Base-by-base conservation (phyloP, 192 early-diverging fungal genomes). In the Entophlyctis luteolus region DNA sequence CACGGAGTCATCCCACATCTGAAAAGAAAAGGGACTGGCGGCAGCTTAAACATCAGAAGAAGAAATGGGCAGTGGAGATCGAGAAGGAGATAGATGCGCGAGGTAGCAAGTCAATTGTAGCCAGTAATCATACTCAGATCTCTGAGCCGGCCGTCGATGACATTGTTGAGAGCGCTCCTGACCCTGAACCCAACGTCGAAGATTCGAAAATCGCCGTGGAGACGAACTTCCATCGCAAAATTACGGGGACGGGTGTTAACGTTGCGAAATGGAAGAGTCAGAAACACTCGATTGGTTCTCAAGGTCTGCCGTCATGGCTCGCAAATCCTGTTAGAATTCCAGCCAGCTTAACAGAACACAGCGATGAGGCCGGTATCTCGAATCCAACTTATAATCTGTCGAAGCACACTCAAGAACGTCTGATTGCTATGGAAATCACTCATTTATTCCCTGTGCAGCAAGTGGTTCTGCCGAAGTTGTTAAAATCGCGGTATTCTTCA, bases 241-340 rank as follows among this genome's bases (percentile, higher is more conserved):
- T 38, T 1, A 16, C 14, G 4, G 68, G 37, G 32, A 18, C 29
- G 1, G 38, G 63, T 32, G n/a, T 28, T n/a, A 20, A 31, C 10
- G 46, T 63, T 32, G 28, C 37, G 48, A 48, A 32, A 0, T 10
- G 10, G 14, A 45, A 10, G 42, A 31, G 12, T 8, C 31, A 55
- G 57, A 62, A 70, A 36, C 6, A 5, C 37, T 32, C 59, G 20
- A 57, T 65, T 1, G 74, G 71, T 47, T 38, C 37, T 5, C 63
- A 88, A 80, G 94, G 93, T 66, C 85, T 98, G 36, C 94, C 96
- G 1, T 72, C 81, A 38, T 98, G 96, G 96, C 76, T 98, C 22
- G 83, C 86, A 0, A 82, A 93, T 36, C 96, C 96, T 3, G 87
- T 81, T 0, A 75, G 80, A 18, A 79, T 96, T 18, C 80, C 88